These are phyloP conservation scores for Pulveroboletus ravenelii DNA, from an alignment of 768 basidiomycete genomes.

Conservation along the genomic window DNA sequence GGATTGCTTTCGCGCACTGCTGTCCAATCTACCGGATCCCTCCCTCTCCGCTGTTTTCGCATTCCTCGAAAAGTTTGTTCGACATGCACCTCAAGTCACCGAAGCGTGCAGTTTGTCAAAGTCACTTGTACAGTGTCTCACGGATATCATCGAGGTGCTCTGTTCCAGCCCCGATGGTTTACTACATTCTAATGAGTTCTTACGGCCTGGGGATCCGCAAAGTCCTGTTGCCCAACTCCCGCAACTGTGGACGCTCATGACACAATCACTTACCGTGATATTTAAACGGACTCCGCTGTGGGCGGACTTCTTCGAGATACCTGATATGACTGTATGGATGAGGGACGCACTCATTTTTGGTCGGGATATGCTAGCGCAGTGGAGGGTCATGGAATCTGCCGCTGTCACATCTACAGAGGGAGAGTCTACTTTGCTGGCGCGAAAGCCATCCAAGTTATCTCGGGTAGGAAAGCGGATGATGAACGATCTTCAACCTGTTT, in stretches of 20 bases:
- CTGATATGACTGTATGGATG: constrained; percentile 96
- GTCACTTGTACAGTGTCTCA: constrained; percentile 85
- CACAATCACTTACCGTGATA: constrained; percentile 71
- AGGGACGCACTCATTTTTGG: constrained; percentile 94
- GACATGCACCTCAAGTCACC: constrained; percentile 56
- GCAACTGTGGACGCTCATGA: constrained; percentile 80
- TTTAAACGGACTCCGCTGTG: constrained; percentile 82
- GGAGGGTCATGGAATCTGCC: constrained; percentile 73
- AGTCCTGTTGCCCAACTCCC: constrained; percentile 54
- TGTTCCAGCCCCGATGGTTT: constrained; percentile 71
- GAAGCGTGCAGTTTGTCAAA: constrained; percentile 90
- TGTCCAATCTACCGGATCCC: constrained; percentile 60
- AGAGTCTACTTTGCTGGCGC: constrained; percentile 16
- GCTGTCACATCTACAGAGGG: constrained; percentile 22
- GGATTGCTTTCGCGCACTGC: constrained; percentile 80
- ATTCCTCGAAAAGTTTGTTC: constrained; percentile 64
- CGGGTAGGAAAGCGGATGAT: constrained; percentile 70
- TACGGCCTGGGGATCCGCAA: constrained; percentile 39
- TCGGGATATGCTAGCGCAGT: constrained; percentile 76
- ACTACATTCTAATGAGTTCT: constrained; percentile 51
- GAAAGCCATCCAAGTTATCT: constrained; percentile 47
- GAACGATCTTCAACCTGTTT: constrained; percentile 66
- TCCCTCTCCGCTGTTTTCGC: constrained; percentile 66
- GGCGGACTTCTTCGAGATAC: constrained; percentile 74
- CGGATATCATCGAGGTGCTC: constrained; percentile 86